These are phyloP conservation scores for Sarocladium kiliense DNA, from an alignment of 2,329 filamentous ascomycete species.

Conservation along the genomic window DNA sequence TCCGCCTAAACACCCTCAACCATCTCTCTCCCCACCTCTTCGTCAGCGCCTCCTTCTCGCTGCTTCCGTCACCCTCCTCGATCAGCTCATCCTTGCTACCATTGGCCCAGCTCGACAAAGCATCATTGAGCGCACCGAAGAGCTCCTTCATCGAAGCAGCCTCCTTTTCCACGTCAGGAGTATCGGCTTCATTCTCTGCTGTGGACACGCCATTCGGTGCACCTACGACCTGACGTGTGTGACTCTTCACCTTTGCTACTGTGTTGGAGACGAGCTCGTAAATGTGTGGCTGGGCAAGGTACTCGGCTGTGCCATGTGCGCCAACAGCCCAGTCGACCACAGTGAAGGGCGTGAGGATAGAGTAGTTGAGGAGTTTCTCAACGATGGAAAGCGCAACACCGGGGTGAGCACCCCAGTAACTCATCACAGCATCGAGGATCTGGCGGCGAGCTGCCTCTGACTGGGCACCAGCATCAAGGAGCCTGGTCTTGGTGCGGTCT, in stretches of 20 bases:
- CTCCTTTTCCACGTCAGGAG: conserved; percentile 60
- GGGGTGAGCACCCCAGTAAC: conserved; percentile 90
- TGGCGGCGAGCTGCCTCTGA: conserved; percentile 76
- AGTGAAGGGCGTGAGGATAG: conserved; percentile 77
- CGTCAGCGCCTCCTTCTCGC: conserved; percentile 59
- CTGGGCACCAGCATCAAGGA: conserved; percentile 70
- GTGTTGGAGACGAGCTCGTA: conserved; percentile 91
- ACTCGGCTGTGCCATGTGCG: conserved; percentile 52
- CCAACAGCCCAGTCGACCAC: conserved; percentile 88
- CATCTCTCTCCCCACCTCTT: conserved; percentile 80
- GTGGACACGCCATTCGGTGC: conserved; percentile 46
- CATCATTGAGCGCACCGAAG: conserved; percentile 76
- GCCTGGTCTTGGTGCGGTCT: conserved; percentile 85
- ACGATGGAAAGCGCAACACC: conserved; percentile 89
- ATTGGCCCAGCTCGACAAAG: conserved; percentile 64
- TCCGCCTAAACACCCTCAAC: conserved; percentile 77
- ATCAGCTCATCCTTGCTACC: conserved; percentile 72
- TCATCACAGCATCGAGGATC: conserved; percentile 84
- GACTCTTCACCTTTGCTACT: conserved; percentile 81
- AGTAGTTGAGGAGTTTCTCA: conserved; percentile 96
- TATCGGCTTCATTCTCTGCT: neutral
- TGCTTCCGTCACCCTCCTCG: conserved; percentile 58
- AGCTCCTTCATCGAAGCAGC: conserved; percentile 70
- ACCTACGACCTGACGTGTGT: conserved; percentile 73
- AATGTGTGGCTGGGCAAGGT: conserved; percentile 68